Evolutionary conservation across 495 filamentous ascomycete species (phyloP), one percentile per base, ranked within the genome.

Genomic region (Parathielavia hyrcaniae): DNA sequence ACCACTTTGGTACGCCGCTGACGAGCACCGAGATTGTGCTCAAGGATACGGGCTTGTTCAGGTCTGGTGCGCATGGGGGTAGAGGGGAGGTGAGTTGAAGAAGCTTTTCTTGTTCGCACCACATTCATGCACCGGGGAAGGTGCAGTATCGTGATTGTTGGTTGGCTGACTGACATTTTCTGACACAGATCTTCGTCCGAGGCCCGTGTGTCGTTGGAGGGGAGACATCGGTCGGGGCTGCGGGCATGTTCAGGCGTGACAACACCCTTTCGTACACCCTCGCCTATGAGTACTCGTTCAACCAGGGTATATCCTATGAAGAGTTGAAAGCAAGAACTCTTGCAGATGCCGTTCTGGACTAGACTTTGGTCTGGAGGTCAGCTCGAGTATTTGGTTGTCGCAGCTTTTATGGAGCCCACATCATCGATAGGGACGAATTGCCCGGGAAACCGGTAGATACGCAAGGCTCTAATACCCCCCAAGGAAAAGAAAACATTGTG

Each of bases 1-100:
- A 79, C 38, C 91, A 96, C 72, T 95, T 97, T 66, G 95, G 93
- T 2, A 74, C 84, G 32, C 91, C 91, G 5, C 62, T 93, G 36
- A 90, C 88, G 62, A 85, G 81, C 59, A 81, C 89, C 3, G 92
- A 97, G 72, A 71, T 96, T 26, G 77, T 85, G 59, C 68, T 96
- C 44, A 75, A 73, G 39, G 84, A 88, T 64, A 86, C 74, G 36
- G 69, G 69, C 0, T 67, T 77, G 9, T 71, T 81, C 44, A 87
- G 83, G 67, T 83, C 78, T 34, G 79, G 76, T 1, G 82, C 86
- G 54, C 77, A 83, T 11, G 74, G 75, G 14, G 73, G 76, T 38
- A 74, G 76, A 44, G 90, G 90, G 58, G 78, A 87, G 78, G 84
- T 86, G 73, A 69, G 78, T 53, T 44, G 5, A 30, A 45, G 50